Evolutionary conservation across 2,329 filamentous ascomycete species (phyloP), one percentile per base, ranked within the genome.

Genomic region (Capronia americana): DNA sequence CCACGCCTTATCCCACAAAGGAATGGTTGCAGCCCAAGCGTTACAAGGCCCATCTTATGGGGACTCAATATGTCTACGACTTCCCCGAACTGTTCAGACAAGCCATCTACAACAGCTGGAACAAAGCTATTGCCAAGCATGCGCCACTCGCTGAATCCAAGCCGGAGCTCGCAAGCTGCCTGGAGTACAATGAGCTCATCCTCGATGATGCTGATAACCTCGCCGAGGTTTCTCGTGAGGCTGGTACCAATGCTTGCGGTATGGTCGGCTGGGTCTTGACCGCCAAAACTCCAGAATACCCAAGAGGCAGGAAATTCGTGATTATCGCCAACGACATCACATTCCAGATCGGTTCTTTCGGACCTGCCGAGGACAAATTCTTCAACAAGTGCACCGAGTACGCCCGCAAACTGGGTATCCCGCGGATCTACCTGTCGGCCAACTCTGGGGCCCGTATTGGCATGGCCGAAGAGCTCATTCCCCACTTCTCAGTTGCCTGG

Each of bases 71-170:
- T 78, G 95, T 98, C 62, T 99, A 99, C 79, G 95, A 99, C 81
- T 99, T 99, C 90, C 95, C 95, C 32, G 95, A 99, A 85, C 89
- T 99, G 57, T 99, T 99, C 91, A 89, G 95, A 76, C 95, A 98
- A 81, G 93, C 95, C 53, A 92, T 97, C 77, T 93, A 97, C 83
- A 97, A 97, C 85, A 91, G 88, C 81, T 99, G 95, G 95, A 82
- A 84, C 76, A 89, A 90, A 78, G 88, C 89, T 64, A 85, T 91
- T 70, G 88, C 89, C 78, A 89, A 89, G 77, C 89, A 94, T 74
- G 85, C 92, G 11, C 83, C 85, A 23, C 82, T 97, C 67, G 87
- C 88, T 57, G 88, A 92, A 50, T 92, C 92, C 83, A 90, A 93
- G 79, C 95, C 95, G 38, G 86, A 89, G 61, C 85, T 89, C 74